phyloP scores from a whole-genome alignment of 257 asterid genomes.

The Nicotiana benthamiana region DNA sequence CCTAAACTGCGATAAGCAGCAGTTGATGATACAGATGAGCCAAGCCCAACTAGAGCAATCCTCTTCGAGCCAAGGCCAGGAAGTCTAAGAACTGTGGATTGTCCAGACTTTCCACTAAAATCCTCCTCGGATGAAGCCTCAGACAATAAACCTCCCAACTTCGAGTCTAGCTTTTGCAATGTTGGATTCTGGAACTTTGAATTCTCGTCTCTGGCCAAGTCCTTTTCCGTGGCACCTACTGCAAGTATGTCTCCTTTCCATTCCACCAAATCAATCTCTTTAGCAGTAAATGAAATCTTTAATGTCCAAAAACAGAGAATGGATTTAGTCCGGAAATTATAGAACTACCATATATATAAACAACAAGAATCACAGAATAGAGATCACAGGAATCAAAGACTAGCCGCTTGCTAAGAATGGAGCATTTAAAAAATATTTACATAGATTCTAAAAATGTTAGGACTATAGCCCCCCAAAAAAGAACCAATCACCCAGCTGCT shows the following conservation, averaged over 20 bases:
- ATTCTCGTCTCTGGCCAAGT: slow-evolving; percentile 68
- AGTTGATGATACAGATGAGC: slow-evolving; percentile 44
- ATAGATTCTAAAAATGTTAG: neutral
- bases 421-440: neutral
- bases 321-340: neutral
- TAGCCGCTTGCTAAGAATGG: neutral
- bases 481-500: neutral
- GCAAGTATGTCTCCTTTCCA: slow-evolving; percentile 99
- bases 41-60: slow-evolving; percentile 76
- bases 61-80: slow-evolving; percentile 75
- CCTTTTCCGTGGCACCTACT: slow-evolving; percentile 80
- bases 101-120: slow-evolving; percentile 85
- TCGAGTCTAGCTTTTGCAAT: slow-evolving; percentile 67
- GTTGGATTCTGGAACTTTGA: slow-evolving; percentile 57
- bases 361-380: neutral
- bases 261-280: slow-evolving; percentile 73
- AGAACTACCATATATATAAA: neutral
- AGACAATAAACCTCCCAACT: slow-evolving; percentile 66
- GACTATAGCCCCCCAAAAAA: neutral
- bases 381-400: neutral
- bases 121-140: slow-evolving; percentile 83
- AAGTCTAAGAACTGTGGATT: slow-evolving; percentile 70
- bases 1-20: slow-evolving; percentile 72
- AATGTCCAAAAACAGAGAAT: slow-evolving; percentile 6
- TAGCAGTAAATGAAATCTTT: slow-evolving; percentile 76